phyloP scores from a whole-genome alignment of 164 flowering plant genomes.

The Chloranthus sessilifolius region DNA sequence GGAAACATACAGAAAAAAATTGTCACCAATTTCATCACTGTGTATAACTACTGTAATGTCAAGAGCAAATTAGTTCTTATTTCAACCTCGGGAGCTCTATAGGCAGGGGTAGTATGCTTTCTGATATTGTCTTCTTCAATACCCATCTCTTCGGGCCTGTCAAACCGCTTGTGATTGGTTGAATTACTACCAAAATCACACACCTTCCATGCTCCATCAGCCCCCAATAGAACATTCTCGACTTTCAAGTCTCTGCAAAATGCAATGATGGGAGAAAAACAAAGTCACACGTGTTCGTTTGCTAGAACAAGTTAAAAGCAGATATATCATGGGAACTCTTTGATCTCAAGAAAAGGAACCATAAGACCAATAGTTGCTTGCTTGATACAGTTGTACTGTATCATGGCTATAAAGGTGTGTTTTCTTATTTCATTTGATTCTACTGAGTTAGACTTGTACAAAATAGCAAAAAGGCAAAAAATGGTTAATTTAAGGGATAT shows the following conservation, averaged over 20 bases:
- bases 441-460: too few relatives aligned
- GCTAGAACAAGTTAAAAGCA: not conserved
- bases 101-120: slow-evolving; percentile 97
- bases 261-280: not conserved
- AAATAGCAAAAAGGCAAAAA: too few relatives aligned
- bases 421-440: too few relatives aligned
- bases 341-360: too few relatives aligned
- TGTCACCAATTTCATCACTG: slow-evolving; percentile 19
- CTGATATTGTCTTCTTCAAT: slow-evolving; percentile 97
- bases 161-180: slow-evolving; percentile 92
- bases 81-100: slow-evolving; percentile 95
- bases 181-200: slow-evolving; percentile 99
- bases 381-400: not conserved
- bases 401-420: too few relatives aligned
- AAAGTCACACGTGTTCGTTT: not conserved
- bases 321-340: too few relatives aligned
- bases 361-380: too few relatives aligned
- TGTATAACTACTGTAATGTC: slow-evolving; percentile 4
- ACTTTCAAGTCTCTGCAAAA: slow-evolving; percentile 86
- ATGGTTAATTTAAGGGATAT: too few relatives aligned
- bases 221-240: slow-evolving; percentile 80
- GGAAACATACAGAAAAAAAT: slow-evolving; percentile 12
- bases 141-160: slow-evolving; percentile 98
- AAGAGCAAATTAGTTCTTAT: slow-evolving; percentile 4
- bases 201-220: slow-evolving; percentile 91